Percentiles rank a stretch among this genome's conserved stretches.
phyloP scores from a whole-genome alignment of 768 basidiomycete genomes.

The Lanmaoa pseudosensibilis region DNA sequence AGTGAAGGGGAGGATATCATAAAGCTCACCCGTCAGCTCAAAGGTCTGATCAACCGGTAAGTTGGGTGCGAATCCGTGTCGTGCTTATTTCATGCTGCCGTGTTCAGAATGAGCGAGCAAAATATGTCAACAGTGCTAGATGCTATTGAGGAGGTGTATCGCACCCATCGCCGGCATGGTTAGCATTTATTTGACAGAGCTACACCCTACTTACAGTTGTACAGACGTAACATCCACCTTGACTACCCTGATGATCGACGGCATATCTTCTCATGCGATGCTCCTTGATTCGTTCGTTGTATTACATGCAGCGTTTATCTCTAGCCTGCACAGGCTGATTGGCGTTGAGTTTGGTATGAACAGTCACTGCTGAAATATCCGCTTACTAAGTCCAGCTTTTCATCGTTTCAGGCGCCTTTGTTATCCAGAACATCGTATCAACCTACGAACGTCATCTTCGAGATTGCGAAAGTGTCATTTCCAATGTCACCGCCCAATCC shows the following conservation, averaged over 20 bases:
- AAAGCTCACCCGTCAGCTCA: conserved; percentile 73
- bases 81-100: background rate
- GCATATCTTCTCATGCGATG: conserved; percentile 77
- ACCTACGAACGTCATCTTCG: conserved; percentile 63
- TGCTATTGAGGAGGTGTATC: conserved; percentile 73
- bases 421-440: conserved; percentile 70
- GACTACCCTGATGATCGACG: conserved; percentile 72
- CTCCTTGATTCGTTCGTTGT: conserved; percentile 88
- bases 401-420: conserved; percentile 64
- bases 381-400: background rate
- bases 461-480: conserved; percentile 24
- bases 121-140: conserved; percentile 77
- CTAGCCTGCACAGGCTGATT: conserved; percentile 74
- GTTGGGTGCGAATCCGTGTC: conserved; percentile 9
- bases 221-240: conserved; percentile 81
- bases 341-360: conserved; percentile 88
- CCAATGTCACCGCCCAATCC: conserved; percentile 20
- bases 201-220: conserved; percentile 6
- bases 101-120: conserved; percentile 81
- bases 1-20: conserved; percentile 39
- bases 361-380: background rate
- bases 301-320: conserved; percentile 82
- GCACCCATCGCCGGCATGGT: conserved; percentile 80
- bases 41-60: conserved; percentile 87
- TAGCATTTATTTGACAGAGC: conserved; percentile 12